phyloP scores from a whole-genome alignment of 768 basidiomycete genomes.

The Paxillus involutus region DNA sequence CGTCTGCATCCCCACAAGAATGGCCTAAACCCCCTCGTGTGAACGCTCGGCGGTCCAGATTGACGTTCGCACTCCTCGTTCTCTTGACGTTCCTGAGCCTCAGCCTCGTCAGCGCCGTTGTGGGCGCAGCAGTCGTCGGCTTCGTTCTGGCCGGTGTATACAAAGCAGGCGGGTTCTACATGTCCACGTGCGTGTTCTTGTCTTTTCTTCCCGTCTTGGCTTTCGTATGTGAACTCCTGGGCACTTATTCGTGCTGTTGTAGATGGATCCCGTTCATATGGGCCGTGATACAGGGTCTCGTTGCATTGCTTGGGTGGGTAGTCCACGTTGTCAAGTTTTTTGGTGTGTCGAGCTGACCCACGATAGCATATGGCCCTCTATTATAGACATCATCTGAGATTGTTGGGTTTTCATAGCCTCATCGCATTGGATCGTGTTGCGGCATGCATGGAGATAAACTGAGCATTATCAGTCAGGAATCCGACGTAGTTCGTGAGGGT shows the following conservation, averaged over 20 bases:
- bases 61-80: constrained; percentile 42
- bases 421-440: no score
- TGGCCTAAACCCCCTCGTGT: constrained; percentile 16
- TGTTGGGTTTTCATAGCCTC: not conserved
- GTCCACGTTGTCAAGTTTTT: not conserved
- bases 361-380: constrained; percentile 42
- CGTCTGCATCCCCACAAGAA: not conserved
- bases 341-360: not conserved
- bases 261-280: constrained; percentile 46
- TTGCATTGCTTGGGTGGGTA: constrained; percentile 41
- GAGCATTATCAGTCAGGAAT: no score
- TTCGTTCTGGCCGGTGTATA: constrained; percentile 41
- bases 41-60: constrained; percentile 38
- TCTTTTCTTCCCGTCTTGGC: not conserved
- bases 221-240: not conserved
- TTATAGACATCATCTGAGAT: constrained; percentile 39
- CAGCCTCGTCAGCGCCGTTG: constrained; percentile 38
- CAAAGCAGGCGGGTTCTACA: constrained; percentile 35
- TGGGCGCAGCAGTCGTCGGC: constrained; percentile 39
- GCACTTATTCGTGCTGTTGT: not conserved
- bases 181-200: constrained; percentile 38
- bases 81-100: constrained; percentile 33
- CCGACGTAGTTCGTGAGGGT: no score
- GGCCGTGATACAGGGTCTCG: constrained; percentile 40
- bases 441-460: no score